A percentile compares a stretch with the other conserved stretches of the same genome.
Evolutionary conservation across 176 grass and related monocot genomes (phyloP).

Genomic region (Avena eriantha): DNA sequence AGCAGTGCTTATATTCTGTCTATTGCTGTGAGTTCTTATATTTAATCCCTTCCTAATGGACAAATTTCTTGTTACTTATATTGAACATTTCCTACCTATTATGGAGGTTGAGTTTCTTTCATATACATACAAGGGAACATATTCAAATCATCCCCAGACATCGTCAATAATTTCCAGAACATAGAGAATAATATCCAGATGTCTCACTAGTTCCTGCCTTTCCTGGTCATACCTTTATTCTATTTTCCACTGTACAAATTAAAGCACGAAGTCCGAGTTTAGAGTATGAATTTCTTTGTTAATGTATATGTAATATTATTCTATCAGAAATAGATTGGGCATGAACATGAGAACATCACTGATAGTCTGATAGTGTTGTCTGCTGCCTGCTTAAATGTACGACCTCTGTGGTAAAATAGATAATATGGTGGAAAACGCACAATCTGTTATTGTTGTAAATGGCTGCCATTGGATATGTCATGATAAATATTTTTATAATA

Average conservation of each 20-base stretch:
- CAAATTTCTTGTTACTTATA: constrained; percentile 1
- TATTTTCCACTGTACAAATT: constrained; percentile 13
- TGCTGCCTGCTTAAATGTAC: not conserved
- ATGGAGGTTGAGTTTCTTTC: not conserved
- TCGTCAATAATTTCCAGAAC: constrained; percentile 2
- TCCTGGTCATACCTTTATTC: not conserved
- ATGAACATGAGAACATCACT: not conserved
- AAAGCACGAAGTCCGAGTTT: not conserved
- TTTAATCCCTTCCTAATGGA: not conserved
- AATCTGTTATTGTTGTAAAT: not conserved
- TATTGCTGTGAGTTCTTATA: constrained; percentile 27
- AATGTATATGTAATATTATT: not conserved
- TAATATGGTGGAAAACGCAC: not conserved
- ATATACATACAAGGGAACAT: not conserved
- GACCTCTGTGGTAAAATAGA: no score
- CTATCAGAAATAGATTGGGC: constrained; percentile 4
- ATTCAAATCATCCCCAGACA: not conserved
- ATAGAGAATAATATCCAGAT: not conserved
- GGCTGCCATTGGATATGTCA: not conserved
- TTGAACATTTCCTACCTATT: not conserved
- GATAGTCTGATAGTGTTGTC: not conserved
- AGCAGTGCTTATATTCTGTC: not conserved
- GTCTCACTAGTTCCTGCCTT: not conserved
- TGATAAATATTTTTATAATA: not conserved
- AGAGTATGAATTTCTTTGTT: not conserved